phyloP scores from a whole-genome alignment of 202 grass and related monocot genomes.

The Panicum virgatum region DNA sequence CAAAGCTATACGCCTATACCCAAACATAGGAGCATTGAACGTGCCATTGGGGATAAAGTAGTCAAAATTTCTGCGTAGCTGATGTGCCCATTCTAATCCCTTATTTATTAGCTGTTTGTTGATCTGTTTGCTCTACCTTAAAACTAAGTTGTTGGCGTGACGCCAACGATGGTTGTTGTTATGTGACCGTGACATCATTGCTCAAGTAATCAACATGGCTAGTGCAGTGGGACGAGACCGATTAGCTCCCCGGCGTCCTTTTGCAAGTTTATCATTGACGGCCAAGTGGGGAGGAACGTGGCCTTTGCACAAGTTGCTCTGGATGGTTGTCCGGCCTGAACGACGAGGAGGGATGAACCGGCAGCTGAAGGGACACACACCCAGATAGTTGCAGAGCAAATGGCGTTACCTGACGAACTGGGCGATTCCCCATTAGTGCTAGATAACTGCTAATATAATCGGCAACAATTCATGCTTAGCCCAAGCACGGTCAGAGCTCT shows the following conservation, averaged over 20 bases:
- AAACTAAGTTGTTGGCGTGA: neutral
- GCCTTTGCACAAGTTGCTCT: neutral
- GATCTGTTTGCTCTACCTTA: neutral
- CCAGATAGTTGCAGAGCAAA: neutral
- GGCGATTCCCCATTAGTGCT: neutral
- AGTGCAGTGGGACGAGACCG: neutral
- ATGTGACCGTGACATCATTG: constrained; percentile 23
- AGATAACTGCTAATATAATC: neutral
- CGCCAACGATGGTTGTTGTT: neutral
- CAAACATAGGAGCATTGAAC: neutral
- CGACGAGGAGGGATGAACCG: constrained; percentile 6
- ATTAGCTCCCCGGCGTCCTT: neutral
- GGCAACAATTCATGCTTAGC: neutral
- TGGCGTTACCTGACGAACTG: constrained; percentile 4
- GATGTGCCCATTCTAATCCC: neutral
- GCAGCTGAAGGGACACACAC: neutral
- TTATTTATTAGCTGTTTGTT: neutral
- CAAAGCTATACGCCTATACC: constrained; percentile 13
- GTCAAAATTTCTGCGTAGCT: neutral
- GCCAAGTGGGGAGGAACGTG: neutral
- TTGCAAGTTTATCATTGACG: neutral
- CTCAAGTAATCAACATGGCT: neutral
- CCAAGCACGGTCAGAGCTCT: too few relatives aligned
- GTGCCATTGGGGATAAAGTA: neutral
- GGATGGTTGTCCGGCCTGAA: neutral